Base-by-base conservation (phyloP, 2,329 filamentous ascomycete species). In the Sporothrix humicola region DNA sequence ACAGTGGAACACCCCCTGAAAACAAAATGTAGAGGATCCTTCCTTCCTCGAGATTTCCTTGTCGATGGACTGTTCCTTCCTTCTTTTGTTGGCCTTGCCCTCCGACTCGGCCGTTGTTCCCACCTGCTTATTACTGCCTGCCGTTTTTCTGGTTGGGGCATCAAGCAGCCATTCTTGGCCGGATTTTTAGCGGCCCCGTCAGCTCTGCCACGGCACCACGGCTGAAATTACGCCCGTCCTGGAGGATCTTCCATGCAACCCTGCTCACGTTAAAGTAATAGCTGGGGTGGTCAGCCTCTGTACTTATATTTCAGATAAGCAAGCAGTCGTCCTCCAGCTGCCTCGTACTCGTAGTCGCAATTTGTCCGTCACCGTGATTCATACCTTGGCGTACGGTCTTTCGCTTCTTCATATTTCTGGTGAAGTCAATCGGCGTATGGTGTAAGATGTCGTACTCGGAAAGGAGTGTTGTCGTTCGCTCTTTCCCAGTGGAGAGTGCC, bases 111-210 rank as follows among this genome's bases (percentile, higher is more conserved):
- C 7, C 31, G 31, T 37, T 7, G 31, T 37, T 37, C 31, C 31
- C 31, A 37, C 31, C 31, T 37, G 31, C 31, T 37, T 37, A 6
- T 37, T 37, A 5, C 31, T 37, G 4, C 31, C 31, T 37, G 31
- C 31, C 31, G 7, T 37, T 37, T 37, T 17, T 26, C 56, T 59
- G 26, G 56, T 37, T 15, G 56, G 54, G 56, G 31, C 31, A 37
- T 37, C 31, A 7, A 37, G 7, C 31, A 37, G 31, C 31, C 26
- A 37, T 12, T 59, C 23, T 17, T 17, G 23, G 56, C 56, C 12
- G 56, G 48, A 37, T 37, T 56, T 56, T 59, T 59, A 59, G 56
- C 56, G 56, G 26, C 56, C 10, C 56, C 56, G 56, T 37, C 56
- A 59, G 56, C 26, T 26, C 56, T 59, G 56, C 56, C 56, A 59